A percentile compares a stretch with the other conserved stretches of the same genome.
These are phyloP conservation scores for Cryptococcus sp. DNA, from an alignment of 1,284 basidiomycete genomes.

Conservation along the genomic window DNA sequence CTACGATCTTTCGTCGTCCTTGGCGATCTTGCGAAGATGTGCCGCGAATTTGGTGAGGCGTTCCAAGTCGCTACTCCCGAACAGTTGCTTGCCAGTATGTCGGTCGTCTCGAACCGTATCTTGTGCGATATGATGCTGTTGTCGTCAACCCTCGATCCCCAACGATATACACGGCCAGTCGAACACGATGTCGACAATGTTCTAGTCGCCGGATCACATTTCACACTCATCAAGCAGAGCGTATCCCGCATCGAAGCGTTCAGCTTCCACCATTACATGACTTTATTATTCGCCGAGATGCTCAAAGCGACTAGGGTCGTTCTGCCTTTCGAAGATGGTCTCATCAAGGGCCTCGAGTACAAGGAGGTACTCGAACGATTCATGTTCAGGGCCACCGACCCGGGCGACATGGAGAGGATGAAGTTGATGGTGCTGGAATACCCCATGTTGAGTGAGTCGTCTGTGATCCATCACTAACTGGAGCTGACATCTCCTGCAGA, in stretches of 20 bases:
- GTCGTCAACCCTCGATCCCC: conserved; percentile 60
- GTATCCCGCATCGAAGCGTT: conserved; percentile 57
- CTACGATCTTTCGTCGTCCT: conserved; percentile 91
- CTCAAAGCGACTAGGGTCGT: conserved; percentile 60
- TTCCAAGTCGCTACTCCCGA: conserved; percentile 61
- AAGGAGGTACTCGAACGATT: conserved; percentile 22
- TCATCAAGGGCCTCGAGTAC: conserved; percentile 16
- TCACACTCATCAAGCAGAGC: conserved; percentile 66
- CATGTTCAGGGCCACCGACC: conserved; percentile 17
- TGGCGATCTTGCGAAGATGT: conserved; percentile 79
- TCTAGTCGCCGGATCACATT: conserved; percentile 20
- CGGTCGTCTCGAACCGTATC: conserved; percentile 70
- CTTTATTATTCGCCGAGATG: conserved; percentile 89
- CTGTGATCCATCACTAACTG: not conserved
- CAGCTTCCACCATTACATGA: conserved; percentile 86
- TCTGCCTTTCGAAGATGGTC: conserved; percentile 16
- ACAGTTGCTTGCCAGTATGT: conserved; percentile 69
- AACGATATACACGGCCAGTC: conserved; percentile 63
- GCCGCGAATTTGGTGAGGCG: conserved; percentile 83
- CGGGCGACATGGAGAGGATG: conserved; percentile 20
- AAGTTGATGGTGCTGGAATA: conserved; percentile 72
- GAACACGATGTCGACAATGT: conserved; percentile 59
- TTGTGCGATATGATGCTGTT: conserved; percentile 59
- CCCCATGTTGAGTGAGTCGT: conserved; percentile 72
- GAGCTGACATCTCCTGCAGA: conserved; percentile 18